Base-by-base conservation (phyloP, 2,329 filamentous ascomycete species). In the Aspergillus bombycis region DNA sequence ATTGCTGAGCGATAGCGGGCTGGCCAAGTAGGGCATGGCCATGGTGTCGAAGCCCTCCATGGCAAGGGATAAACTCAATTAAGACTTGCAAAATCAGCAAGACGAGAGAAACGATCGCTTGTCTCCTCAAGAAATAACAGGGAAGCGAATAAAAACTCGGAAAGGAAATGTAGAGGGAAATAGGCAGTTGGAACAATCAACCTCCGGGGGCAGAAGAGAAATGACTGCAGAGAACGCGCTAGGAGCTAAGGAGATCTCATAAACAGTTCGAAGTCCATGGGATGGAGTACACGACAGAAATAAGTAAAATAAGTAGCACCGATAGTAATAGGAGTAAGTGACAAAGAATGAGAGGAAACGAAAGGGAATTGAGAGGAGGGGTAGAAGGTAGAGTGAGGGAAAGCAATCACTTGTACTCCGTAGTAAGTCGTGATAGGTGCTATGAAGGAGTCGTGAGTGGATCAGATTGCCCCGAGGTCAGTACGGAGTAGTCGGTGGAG, bases 1-100 rank as follows among this genome's bases (percentile, higher is more conserved):
- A 74, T 83, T 82, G 56, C 83, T 80, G 65, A 88, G 82, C 61
- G 83, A 82, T 74, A 88, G 80, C 67, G 85, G 84, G 68, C 83
- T 84, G 61, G 84, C 82, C 77, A 88, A 77, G 71, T 88, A 89
- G n/a, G 85, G 84, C 86, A 89, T 87, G 74, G 84, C 81, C 77
- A 85, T 83, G 68, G 84, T 84, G 74, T 88, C 85, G 77, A 85
- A 88, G 75, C 84, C 82, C 72, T 87, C 85, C 81, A 83, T 83
- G 65, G 70, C 74, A 69, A 70, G 63, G 64, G 70, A 50, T 19
- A 34, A 28, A 30, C 56, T 14, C 57, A 41, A 57, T 34, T 43
- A 52, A 14, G 45, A 36, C 34, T 23, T 50, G 52, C 55, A 62
- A 34, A 23, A 53, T 34, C 36, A 57, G 41, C 58, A 10, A 21